Evolutionary conservation across 106 monocot genomes (phyloP).

Genomic region (Dioscorea alata): DNA sequence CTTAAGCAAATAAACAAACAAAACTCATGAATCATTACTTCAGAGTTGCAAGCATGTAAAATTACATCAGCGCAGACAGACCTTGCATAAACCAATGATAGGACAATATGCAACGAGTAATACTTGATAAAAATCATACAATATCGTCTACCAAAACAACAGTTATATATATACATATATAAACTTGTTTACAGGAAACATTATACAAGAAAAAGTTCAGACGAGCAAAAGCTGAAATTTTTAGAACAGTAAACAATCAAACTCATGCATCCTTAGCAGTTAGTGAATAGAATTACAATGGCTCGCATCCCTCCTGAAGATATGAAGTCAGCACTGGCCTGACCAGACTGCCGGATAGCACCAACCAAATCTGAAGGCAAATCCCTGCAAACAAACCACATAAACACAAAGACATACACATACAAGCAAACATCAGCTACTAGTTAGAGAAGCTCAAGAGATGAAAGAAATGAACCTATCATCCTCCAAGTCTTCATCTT

Average conservation of each 20-base stretch:
- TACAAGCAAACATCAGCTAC: background rate
- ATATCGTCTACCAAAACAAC: background rate
- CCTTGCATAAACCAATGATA: too few species aligned
- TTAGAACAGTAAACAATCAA: background rate
- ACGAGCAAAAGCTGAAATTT: background rate
- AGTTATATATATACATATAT: background rate
- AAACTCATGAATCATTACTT: too few species aligned
- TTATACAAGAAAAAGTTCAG: background rate
- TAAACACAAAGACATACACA: background rate
- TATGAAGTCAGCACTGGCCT: slow-evolving; percentile 54
- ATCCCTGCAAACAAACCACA: slow-evolving; percentile 34
- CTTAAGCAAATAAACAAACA: too few species aligned
- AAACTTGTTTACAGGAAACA: background rate
- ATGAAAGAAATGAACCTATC: slow-evolving; percentile 51
- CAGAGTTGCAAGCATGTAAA: too few species aligned
- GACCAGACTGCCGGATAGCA: slow-evolving; percentile 71
- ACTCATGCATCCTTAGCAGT: slow-evolving; percentile 2
- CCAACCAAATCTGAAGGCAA: slow-evolving; percentile 81
- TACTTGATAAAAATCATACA: too few species aligned
- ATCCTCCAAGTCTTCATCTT: slow-evolving; percentile 28
- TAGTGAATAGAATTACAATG: slow-evolving; percentile 28
- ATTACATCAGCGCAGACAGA: too few species aligned
- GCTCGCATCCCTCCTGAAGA: slow-evolving; percentile 77
- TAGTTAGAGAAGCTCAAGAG: background rate
- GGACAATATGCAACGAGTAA: too few species aligned